Evolutionary conservation across 2,329 filamentous ascomycete species (phyloP).

Genomic region (Colletotrichum siamense): DNA sequence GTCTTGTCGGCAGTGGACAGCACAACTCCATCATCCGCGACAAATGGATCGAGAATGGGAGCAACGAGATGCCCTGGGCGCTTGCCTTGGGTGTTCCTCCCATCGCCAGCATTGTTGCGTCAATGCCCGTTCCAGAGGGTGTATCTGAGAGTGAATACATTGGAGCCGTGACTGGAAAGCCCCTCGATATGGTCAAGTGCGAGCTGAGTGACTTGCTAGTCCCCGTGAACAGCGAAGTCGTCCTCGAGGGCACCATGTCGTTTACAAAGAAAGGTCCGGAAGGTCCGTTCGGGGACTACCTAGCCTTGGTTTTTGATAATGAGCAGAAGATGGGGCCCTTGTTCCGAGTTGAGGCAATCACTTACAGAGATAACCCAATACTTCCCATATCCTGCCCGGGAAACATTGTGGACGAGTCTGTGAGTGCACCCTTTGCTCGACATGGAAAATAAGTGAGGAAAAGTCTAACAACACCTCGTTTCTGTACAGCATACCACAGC

Average conservation of each 20-base stretch:
- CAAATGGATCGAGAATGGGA: slow-evolving; percentile 47
- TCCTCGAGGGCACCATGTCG: slow-evolving; percentile 54
- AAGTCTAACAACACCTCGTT: not conserved
- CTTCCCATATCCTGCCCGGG: slow-evolving; percentile 51
- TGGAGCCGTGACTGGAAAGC: slow-evolving; percentile 47
- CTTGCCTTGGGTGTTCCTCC: slow-evolving; percentile 54
- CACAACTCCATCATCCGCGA: slow-evolving; percentile 52
- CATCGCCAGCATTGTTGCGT: slow-evolving; percentile 50
- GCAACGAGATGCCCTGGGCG: slow-evolving; percentile 50
- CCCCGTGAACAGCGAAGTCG: slow-evolving; percentile 55
- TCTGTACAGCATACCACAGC: not conserved
- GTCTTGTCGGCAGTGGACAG: slow-evolving; percentile 47
- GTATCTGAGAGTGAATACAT: slow-evolving; percentile 53
- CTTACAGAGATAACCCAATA: slow-evolving; percentile 51
- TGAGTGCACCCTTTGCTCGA: slow-evolving; percentile 11
- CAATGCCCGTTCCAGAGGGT: slow-evolving; percentile 53
- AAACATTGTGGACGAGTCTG: slow-evolving; percentile 15
- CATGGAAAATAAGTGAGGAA: slow-evolving; percentile 38
- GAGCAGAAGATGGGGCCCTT: slow-evolving; percentile 31
- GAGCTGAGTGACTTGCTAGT: slow-evolving; percentile 53
- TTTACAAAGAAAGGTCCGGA: slow-evolving; percentile 45
- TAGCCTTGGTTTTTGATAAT: slow-evolving; percentile 13
- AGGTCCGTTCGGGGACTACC: slow-evolving; percentile 54
- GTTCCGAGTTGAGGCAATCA: slow-evolving; percentile 51
- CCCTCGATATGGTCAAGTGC: slow-evolving; percentile 55